Conservation (phyloP, 441 rosid species). For the Gossypium lobatum region DNA sequence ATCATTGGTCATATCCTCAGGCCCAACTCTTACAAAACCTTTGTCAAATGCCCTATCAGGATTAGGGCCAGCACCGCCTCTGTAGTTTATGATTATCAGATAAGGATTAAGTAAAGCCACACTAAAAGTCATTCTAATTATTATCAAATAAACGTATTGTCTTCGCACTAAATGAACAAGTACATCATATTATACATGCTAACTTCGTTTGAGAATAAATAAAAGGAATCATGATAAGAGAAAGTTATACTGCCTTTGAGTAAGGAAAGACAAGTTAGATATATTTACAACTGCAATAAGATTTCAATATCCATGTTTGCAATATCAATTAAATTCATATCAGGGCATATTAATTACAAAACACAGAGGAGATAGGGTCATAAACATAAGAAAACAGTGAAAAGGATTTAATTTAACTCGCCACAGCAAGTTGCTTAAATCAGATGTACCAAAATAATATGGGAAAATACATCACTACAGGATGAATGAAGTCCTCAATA, state of each 20-base stretch:
- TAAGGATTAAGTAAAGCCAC: constrained; percentile 8
- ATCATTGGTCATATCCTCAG: constrained; percentile 22
- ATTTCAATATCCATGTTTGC: not conserved
- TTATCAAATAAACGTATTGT: constrained; percentile 1
- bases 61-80: constrained; percentile 24
- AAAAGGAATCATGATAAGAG: not conserved
- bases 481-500: not conserved
- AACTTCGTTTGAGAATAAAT: not conserved
- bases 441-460: not conserved
- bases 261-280: not conserved
- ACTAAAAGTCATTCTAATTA: not conserved
- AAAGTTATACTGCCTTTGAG: not conserved
- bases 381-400: not conserved
- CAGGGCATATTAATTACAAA: not conserved
- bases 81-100: constrained; percentile 14
- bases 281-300: not conserved
- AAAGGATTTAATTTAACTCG: not conserved
- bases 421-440: not conserved
- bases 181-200: not conserved
- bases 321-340: not conserved
- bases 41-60: constrained; percentile 27
- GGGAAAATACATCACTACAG: not conserved
- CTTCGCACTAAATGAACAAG: not conserved
- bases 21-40: constrained; percentile 16
- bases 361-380: not conserved